These are phyloP conservation scores for Phytophthora chlamydospora DNA, from an alignment of 352 stramenopile genomes.

Conservation along the genomic window DNA sequence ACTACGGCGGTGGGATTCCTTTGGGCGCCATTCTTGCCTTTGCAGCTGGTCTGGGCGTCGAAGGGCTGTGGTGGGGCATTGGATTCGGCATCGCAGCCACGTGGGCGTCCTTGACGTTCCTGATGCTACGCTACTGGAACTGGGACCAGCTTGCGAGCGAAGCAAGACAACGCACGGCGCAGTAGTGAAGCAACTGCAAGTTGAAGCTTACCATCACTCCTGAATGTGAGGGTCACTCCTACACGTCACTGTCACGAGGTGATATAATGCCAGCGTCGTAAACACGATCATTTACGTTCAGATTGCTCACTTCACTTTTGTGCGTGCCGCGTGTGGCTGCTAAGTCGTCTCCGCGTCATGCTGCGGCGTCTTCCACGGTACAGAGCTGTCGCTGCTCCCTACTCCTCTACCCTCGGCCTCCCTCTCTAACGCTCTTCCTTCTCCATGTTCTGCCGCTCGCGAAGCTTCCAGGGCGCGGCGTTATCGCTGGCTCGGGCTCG, in stretches of 20 bases:
- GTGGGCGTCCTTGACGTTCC: constrained; percentile 19
- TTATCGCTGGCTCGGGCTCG: constrained; percentile 13
- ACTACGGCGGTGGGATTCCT: constrained; percentile 75
- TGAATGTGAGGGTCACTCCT: no score
- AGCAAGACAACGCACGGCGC: constrained; percentile 13
- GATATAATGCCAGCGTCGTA: no score
- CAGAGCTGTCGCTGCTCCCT: not conserved
- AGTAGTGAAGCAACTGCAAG: no score
- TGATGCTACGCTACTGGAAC: constrained; percentile 34
- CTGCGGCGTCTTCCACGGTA: constrained; percentile 38
- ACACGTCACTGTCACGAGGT: no score
- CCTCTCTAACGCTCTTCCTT: not conserved
- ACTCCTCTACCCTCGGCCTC: not conserved
- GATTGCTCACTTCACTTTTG: not conserved
- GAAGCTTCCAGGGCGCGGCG: constrained; percentile 22
- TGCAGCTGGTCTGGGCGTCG: constrained; percentile 37
- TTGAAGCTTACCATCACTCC: no score
- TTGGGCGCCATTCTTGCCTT: constrained; percentile 62
- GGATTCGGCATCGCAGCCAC: constrained; percentile 40
- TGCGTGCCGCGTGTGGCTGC: constrained; percentile 10
- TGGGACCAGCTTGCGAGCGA: constrained; percentile 43
- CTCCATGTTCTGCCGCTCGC: not conserved
- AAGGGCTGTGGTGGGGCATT: constrained; percentile 64
- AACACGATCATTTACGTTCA: constrained; percentile 16
- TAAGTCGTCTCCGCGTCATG: constrained; percentile 16